A percentile compares a stretch with the other conserved stretches of the same genome.
phyloP scores from a whole-genome alignment of 2,329 filamentous ascomycete species.

The Stemphylium lycopersici region DNA sequence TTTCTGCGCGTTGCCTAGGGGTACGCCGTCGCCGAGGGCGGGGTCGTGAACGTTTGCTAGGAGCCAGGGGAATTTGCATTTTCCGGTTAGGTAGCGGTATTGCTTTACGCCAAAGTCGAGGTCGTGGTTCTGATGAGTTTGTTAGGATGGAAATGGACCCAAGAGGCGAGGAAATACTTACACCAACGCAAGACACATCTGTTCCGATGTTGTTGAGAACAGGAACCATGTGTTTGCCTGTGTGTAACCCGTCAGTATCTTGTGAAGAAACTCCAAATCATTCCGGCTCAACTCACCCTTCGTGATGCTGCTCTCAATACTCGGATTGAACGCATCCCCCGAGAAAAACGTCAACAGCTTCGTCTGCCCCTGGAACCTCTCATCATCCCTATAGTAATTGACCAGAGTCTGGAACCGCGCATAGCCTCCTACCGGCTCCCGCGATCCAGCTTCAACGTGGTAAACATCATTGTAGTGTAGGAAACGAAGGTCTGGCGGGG shows the following conservation, averaged over 20 bases:
- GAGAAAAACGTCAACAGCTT: constrained; percentile 81
- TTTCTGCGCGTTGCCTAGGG: constrained; percentile 76
- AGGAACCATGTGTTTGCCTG: constrained; percentile 83
- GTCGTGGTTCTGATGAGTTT: constrained; percentile 73
- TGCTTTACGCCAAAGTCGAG: constrained; percentile 89
- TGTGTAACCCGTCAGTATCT: background rate
- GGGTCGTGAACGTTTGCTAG: constrained; percentile 88
- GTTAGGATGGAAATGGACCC: constrained; percentile 18
- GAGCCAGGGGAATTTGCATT: constrained; percentile 88
- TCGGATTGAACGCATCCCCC: constrained; percentile 91
- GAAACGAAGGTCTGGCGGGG: constrained; percentile 74
- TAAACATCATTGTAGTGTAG: constrained; percentile 96
- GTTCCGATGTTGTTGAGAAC: constrained; percentile 79
- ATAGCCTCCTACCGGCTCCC: constrained; percentile 82
- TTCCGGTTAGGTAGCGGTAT: constrained; percentile 72
- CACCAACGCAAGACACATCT: constrained; percentile 80
- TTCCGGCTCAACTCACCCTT: constrained; percentile 64
- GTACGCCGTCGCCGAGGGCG: constrained; percentile 73
- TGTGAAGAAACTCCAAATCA: background rate
- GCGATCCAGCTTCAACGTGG: constrained; percentile 77
- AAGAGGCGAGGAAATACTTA: constrained; percentile 52
- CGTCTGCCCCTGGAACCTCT: constrained; percentile 67
- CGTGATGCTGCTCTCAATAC: constrained; percentile 84
- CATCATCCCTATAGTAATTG: constrained; percentile 72
- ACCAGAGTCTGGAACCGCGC: constrained; percentile 80